Conservation (phyloP, 2,329 filamentous ascomycete genomes). For the Gyromitra esculenta region DNA sequence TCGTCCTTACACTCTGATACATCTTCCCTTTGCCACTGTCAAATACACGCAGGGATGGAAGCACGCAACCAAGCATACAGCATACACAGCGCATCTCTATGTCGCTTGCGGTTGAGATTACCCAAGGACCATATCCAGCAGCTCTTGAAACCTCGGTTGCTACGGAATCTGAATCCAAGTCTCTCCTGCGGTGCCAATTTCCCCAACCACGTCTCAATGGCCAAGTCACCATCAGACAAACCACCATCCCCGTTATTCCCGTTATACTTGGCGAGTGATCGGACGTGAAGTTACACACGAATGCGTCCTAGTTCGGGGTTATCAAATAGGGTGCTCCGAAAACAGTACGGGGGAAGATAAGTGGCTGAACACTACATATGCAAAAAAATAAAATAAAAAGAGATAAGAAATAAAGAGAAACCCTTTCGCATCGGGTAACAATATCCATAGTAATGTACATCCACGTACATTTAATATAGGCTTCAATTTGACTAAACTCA, state of each 20-base stretch:
- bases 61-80: neutral
- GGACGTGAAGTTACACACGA: constrained; percentile 24
- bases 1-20: neutral
- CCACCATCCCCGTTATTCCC: neutral
- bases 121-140: neutral
- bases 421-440: constrained; percentile 14
- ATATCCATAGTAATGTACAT: neutral
- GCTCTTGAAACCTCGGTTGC: neutral
- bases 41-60: too few relatives aligned
- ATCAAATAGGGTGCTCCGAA: too few relatives aligned
- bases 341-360: neutral
- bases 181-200: neutral
- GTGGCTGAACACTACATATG: neutral
- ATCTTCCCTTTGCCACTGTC: too few relatives aligned
- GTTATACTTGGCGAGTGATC: constrained; percentile 25
- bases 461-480: neutral
- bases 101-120: constrained; percentile 1
- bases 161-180: neutral
- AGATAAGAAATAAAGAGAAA: too few relatives aligned
- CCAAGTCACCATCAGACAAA: neutral
- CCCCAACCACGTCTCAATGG: neutral
- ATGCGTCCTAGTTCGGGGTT: neutral
- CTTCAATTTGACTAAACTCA: neutral
- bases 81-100: neutral
- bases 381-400: neutral